These are phyloP conservation scores for Saksenaea oblongispora DNA, from an alignment of 371 early-diverging fungal genomes.

Conservation along the genomic window DNA sequence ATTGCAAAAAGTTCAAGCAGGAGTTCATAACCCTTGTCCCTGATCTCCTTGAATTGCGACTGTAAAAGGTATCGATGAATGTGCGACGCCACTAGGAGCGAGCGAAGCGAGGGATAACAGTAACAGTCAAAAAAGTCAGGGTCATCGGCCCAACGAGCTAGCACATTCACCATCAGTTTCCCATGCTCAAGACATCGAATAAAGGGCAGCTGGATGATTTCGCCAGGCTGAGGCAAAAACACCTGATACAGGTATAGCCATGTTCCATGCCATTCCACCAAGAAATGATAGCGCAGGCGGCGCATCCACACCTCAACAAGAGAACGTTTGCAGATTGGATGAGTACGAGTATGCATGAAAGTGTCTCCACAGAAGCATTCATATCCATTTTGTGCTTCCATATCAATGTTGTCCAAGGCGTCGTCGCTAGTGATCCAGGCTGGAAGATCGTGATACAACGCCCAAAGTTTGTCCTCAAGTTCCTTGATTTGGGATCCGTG, in stretches of 20 bases:
- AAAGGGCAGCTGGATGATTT: slow-evolving; percentile 25
- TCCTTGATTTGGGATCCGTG: slow-evolving; percentile 20
- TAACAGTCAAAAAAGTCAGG: slow-evolving; percentile 30
- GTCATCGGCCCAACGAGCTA: slow-evolving; percentile 25
- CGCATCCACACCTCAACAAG: slow-evolving; percentile 30
- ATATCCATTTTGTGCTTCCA: slow-evolving; percentile 14
- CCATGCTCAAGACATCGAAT: slow-evolving; percentile 26
- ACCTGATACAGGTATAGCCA: slow-evolving; percentile 25
- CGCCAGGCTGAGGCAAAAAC: slow-evolving; percentile 24
- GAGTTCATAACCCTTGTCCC: slow-evolving; percentile 25
- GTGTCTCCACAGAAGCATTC: slow-evolving; percentile 19
- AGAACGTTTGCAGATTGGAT: slow-evolving; percentile 25
- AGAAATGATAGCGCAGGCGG: slow-evolving; percentile 25
- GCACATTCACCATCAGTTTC: slow-evolving; percentile 23
- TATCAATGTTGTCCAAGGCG: slow-evolving; percentile 11
- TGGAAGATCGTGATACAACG: slow-evolving; percentile 20
- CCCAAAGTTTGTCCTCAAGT: slow-evolving; percentile 23
- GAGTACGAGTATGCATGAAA: slow-evolving; percentile 15
- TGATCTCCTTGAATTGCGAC: slow-evolving; percentile 20
- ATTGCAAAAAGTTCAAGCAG: slow-evolving; percentile 18
- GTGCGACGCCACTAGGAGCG: slow-evolving; percentile 23
- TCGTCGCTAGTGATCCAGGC: slow-evolving; percentile 19
- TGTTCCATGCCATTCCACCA: slow-evolving; percentile 30
- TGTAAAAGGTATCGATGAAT: slow-evolving; percentile 23
- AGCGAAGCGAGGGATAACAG: slow-evolving; percentile 24